Percentiles rank a stretch among this genome's conserved stretches.
phyloP scores from a whole-genome alignment of 192 early-diverging fungal genomes.

The Linnemannia elongata region DNA sequence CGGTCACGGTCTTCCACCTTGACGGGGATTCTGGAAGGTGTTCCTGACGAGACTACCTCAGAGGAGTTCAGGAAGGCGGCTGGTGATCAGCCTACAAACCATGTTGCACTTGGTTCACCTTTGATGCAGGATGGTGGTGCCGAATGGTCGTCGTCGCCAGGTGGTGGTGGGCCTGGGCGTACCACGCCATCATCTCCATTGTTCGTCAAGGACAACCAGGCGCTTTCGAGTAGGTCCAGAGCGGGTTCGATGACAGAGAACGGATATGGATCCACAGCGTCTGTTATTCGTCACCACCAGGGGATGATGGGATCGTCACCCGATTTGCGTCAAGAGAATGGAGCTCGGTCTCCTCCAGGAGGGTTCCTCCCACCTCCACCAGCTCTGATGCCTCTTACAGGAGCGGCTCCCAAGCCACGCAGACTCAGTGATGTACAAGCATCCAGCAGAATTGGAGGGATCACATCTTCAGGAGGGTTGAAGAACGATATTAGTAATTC shows the following conservation, averaged over 20 bases:
- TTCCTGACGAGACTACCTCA: neutral
- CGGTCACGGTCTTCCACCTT: neutral
- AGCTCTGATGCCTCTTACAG: neutral
- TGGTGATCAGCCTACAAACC: neutral
- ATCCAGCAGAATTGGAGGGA: neutral
- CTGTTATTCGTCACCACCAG: neutral
- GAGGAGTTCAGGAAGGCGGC: neutral
- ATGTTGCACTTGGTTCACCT: neutral
- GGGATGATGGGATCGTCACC: neutral
- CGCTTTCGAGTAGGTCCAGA: neutral
- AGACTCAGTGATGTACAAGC: neutral
- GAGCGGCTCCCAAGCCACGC: neutral
- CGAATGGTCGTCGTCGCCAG: neutral
- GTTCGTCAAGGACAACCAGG: neutral
- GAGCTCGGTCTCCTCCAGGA: neutral
- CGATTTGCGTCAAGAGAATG: neutral
- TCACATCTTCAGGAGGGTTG: too few relatives aligned
- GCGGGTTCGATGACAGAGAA: neutral
- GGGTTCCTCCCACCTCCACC: neutral
- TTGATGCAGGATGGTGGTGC: neutral
- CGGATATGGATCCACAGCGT: neutral
- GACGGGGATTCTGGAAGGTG: neutral
- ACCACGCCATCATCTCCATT: neutral
- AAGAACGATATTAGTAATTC: too few relatives aligned
- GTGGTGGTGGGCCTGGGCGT: neutral